phyloP scores from a whole-genome alignment of 306 rosid genomes.

The Vigna radiata region DNA sequence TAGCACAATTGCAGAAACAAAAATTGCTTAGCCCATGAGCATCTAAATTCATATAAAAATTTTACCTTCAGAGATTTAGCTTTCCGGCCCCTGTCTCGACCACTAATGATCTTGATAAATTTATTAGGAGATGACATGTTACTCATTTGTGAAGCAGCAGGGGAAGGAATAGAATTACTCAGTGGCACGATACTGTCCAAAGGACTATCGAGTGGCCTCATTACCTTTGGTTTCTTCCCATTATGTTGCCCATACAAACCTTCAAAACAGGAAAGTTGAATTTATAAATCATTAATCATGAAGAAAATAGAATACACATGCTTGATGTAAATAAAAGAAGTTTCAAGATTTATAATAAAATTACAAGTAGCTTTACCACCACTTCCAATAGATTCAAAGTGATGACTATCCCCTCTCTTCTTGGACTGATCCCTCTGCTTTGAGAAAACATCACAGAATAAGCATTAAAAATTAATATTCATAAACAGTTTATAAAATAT shows the following conservation, averaged over 20 bases:
- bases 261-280: slow-evolving; percentile 45
- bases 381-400: slow-evolving; percentile 70
- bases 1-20: not conserved
- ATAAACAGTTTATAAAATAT: not conserved
- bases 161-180: slow-evolving; percentile 80
- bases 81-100: slow-evolving; percentile 78
- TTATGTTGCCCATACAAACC: slow-evolving; percentile 69
- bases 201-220: slow-evolving; percentile 65
- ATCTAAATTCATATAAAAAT: slow-evolving; percentile 12
- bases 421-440: slow-evolving; percentile 75
- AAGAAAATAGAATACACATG: slow-evolving; percentile 17
- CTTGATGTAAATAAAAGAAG: slow-evolving; percentile 14
- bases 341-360: slow-evolving; percentile 11
- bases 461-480: not conserved
- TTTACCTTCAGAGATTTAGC: slow-evolving; percentile 69
- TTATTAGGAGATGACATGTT: slow-evolving; percentile 74
- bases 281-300: slow-evolving; percentile 33
- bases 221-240: slow-evolving; percentile 73
- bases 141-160: slow-evolving; percentile 83
- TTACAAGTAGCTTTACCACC: slow-evolving; percentile 55
- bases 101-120: slow-evolving; percentile 72
- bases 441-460: slow-evolving; percentile 24
- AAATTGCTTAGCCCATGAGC: slow-evolving; percentile 29
- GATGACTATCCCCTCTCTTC: slow-evolving; percentile 73
- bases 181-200: slow-evolving; percentile 62